phyloP scores from a whole-genome alignment of 345 rosid genomes.

The Tarenaya hassleriana region DNA sequence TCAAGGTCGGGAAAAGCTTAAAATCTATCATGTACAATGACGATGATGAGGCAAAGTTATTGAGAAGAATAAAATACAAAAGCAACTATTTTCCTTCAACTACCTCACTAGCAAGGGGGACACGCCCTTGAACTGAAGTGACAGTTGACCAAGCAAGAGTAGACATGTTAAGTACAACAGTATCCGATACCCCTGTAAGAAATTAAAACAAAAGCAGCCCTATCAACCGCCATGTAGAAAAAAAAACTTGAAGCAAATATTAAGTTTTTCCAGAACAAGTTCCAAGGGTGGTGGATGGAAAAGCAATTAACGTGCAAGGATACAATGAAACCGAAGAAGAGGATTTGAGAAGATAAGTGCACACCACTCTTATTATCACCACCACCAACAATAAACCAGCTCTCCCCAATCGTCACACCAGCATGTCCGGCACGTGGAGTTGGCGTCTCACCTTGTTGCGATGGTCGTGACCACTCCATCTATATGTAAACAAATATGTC shows the following conservation, averaged over 20 bases:
- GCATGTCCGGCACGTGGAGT: slow-evolving; percentile 97
- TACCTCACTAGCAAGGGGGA: slow-evolving; percentile 99
- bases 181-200: slow-evolving; percentile 81
- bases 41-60: slow-evolving; percentile 10
- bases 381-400: slow-evolving; percentile 99
- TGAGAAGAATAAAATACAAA: too few species aligned
- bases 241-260: slow-evolving; percentile 7
- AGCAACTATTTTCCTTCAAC: slow-evolving; percentile 1
- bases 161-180: slow-evolving; percentile 93
- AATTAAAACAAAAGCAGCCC: slow-evolving; percentile 18
- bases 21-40: slow-evolving; percentile 9
- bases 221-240: slow-evolving; percentile 3
- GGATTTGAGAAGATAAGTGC: slow-evolving; percentile 22
- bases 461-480: slow-evolving; percentile 99
- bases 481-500: slow-evolving; percentile 28
- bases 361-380: slow-evolving; percentile 96
- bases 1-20: not conserved
- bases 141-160: slow-evolving; percentile 90
- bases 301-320: too few species aligned
- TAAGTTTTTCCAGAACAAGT: too few species aligned
- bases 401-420: slow-evolving; percentile 92
- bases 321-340: not conserved
- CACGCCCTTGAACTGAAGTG: slow-evolving; percentile 80
- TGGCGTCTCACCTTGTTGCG: slow-evolving; percentile 88
- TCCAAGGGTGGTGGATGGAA: too few species aligned